These are phyloP conservation scores for Domatiomyces globalis DNA, from an alignment of 2,329 filamentous ascomycete species.

Conservation along the genomic window DNA sequence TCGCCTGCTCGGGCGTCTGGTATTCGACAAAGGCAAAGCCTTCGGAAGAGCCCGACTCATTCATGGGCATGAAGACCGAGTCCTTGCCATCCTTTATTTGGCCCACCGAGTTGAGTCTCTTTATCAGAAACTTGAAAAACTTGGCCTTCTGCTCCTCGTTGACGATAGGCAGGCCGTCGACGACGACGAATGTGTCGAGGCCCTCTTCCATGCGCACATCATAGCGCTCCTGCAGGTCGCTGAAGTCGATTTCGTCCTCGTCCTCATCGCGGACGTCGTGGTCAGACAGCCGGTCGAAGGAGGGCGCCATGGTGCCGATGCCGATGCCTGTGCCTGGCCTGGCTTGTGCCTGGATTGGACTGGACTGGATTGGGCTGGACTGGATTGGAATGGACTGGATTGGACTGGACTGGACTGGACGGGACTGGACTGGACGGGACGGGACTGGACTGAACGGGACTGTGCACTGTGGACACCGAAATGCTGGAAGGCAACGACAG, in stretches of 20 bases:
- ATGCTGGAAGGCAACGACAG: background rate
- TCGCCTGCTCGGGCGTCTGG: constrained; percentile 74
- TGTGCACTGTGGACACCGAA: background rate
- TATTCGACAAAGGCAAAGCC: constrained; percentile 98
- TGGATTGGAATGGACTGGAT: too few species aligned
- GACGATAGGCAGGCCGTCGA: constrained; percentile 85
- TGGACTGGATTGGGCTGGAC: too few species aligned
- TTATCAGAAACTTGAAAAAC: constrained; percentile 88
- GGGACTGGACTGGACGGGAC: too few species aligned
- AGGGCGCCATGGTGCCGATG: constrained; percentile 65
- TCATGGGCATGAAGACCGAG: constrained; percentile 84
- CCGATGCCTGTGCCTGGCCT: constrained; percentile 30
- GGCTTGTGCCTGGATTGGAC: too few species aligned
- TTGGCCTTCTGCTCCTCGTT: constrained; percentile 83
- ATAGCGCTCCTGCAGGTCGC: constrained; percentile 80
- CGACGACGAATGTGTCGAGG: constrained; percentile 82
- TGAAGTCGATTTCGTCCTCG: constrained; percentile 87
- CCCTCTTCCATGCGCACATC: constrained; percentile 93
- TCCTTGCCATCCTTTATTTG: constrained; percentile 59
- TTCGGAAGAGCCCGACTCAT: constrained; percentile 71
- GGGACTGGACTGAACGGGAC: too few species aligned
- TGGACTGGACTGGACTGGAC: too few species aligned
- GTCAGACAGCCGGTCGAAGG: constrained; percentile 83
- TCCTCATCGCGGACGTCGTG: constrained; percentile 84
- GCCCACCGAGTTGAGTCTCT: constrained; percentile 78